phyloP scores from a whole-genome alignment of 805 yeast genomes.

The Komagataella pastoris region DNA sequence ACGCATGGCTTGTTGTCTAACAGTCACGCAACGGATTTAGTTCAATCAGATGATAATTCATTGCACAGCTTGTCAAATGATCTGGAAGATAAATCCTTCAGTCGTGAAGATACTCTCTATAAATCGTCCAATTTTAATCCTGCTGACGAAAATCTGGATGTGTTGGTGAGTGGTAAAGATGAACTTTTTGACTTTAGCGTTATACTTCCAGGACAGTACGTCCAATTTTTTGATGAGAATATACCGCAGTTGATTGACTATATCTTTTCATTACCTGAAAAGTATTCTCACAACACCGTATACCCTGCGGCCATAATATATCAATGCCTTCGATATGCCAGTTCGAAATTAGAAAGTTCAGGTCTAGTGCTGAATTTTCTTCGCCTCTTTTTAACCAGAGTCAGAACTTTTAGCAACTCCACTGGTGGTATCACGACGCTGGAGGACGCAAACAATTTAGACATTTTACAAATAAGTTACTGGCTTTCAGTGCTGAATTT shows the following conservation, averaged over 20 bases:
- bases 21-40: neutral
- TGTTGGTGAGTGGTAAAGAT: slow-evolving; percentile 9
- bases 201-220: slow-evolving; percentile 42
- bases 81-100: slow-evolving; percentile 5
- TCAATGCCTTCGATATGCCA: slow-evolving; percentile 61
- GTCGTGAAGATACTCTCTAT: slow-evolving; percentile 8
- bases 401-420: slow-evolving; percentile 45
- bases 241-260: slow-evolving; percentile 36
- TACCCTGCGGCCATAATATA: slow-evolving; percentile 59
- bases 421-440: slow-evolving; percentile 36
- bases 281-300: slow-evolving; percentile 32
- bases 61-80: slow-evolving; percentile 8
- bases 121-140: slow-evolving; percentile 15
- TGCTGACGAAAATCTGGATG: slow-evolving; percentile 19
- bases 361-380: slow-evolving; percentile 45
- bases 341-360: slow-evolving; percentile 37
- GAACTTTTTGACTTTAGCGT: slow-evolving; percentile 43
- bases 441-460: slow-evolving; percentile 30
- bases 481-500: slow-evolving; percentile 81
- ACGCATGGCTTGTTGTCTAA: slow-evolving; percentile 28
- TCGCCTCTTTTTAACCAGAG: slow-evolving; percentile 46
- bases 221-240: slow-evolving; percentile 46
- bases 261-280: slow-evolving; percentile 29
- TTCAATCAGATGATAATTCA: neutral
- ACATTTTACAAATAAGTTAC: slow-evolving; percentile 62